Percentiles rank a stretch among this genome's conserved stretches.
These are phyloP conservation scores for Camelina sativa DNA, from an alignment of 345 rosid genomes.

Conservation along the genomic window DNA sequence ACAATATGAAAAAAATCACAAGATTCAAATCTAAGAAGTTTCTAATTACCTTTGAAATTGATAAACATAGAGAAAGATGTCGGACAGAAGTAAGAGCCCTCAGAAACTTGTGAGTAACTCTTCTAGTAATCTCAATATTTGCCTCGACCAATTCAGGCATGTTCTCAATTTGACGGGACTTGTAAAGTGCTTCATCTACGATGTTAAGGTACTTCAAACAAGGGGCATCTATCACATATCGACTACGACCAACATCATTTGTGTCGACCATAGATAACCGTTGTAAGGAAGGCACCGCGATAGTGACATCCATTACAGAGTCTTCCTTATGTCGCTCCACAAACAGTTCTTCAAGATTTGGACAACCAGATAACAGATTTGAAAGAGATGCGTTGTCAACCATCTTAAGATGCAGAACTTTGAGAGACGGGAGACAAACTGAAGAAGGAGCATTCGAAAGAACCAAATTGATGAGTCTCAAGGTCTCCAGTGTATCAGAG, in stretches of 20 bases:
- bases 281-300: slow-evolving; percentile 14
- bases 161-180: slow-evolving; percentile 5
- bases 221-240: slow-evolving; percentile 12
- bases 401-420: not conserved
- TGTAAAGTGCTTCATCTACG: not conserved
- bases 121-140: not conserved
- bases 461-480: not conserved
- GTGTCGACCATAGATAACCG: not conserved
- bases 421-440: slow-evolving; percentile 28
- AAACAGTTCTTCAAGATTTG: slow-evolving; percentile 10
- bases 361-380: slow-evolving; percentile 12
- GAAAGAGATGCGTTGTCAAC: not conserved
- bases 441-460: not conserved
- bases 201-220: slow-evolving; percentile 13
- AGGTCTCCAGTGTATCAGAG: slow-evolving; percentile 5
- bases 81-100: slow-evolving; percentile 16
- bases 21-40: not conserved
- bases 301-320: not conserved
- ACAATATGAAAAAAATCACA: not conserved
- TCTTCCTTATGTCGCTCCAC: not conserved
- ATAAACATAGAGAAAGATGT: slow-evolving; percentile 8
- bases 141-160: slow-evolving; percentile 25
- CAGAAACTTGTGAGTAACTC: not conserved
- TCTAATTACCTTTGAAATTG: slow-evolving; percentile 10
- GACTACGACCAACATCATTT: not conserved